Evolutionary conservation across 192 early-diverging fungal species (phyloP), one percentile per base, ranked within the genome.

Genomic region (Podila minutissima): DNA sequence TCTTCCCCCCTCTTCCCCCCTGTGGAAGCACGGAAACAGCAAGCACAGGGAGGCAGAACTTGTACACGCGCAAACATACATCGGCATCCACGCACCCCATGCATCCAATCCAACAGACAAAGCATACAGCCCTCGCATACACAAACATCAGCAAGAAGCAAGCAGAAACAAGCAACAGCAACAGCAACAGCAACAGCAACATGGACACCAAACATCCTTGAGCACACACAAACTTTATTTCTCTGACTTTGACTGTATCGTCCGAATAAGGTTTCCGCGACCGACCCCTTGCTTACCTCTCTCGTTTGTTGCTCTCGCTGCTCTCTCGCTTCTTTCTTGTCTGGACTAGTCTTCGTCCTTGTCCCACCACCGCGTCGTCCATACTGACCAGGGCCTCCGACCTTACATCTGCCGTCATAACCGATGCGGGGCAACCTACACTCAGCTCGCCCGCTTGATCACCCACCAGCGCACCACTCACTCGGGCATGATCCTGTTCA

Each of bases 351-450:
- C 77, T 12, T 81, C 77, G 1, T 81, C 77, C 53, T 61, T 81
- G 66, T 81, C 77, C 49, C 77, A 81, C 57, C 77, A 81, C 60
- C 71, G 77, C 1, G 77, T 81, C 12, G 77, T 81, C 41, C 77
- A 81, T 53, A 73, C 77, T 5, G 77, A 81, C 33, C 77, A 81
- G 46, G 62, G 67, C 13, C 33, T 81, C 29, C 70, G 77, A 8
- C 77, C 77, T 7, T 81, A 81, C 37, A 61, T 81, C 46, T 81
- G 77, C 65, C 77, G 71, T 35, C 77, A 81, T 62, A 81, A 81
- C 49, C 77, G 77, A 51, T 81, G 77, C 55, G 77, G 77, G 41
- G 77, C 77, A 11, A 81, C 77, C 8, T 81, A 81, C 73, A 81
- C 77, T 35, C 77, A 81, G 53, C 62, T 81, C 20, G 77, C 77